These are phyloP conservation scores for Alloteropsis angusta DNA, from an alignment of 202 grass and related monocot species.

Conservation along the genomic window DNA sequence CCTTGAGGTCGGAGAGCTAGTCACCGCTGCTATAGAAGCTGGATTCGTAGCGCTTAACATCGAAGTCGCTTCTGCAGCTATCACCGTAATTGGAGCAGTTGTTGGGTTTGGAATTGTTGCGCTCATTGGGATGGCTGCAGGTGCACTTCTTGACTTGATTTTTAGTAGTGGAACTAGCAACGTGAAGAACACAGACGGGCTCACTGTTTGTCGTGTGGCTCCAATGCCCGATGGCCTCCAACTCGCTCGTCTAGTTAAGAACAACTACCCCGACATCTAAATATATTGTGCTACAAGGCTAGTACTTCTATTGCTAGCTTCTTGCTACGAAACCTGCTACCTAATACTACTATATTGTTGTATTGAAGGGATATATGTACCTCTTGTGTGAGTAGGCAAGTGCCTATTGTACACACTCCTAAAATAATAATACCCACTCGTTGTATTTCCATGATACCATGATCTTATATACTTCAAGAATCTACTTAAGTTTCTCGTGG, in stretches of 20 bases:
- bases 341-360: neutral
- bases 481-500: no score
- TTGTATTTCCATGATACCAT: neutral
- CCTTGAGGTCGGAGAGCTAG: neutral
- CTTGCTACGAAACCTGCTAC: no score
- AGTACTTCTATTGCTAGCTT: neutral
- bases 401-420: neutral
- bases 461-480: neutral
- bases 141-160: no score
- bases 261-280: neutral
- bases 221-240: neutral
- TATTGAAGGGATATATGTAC: neutral
- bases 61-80: neutral
- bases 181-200: neutral
- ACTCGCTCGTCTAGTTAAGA: neutral
- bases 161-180: neutral
- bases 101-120: no score
- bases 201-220: neutral
- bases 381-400: neutral
- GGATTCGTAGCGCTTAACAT: conserved; percentile 8
- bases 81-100: neutral
- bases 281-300: neutral
- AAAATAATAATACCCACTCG: neutral
- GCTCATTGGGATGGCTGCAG: neutral
- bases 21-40: neutral